Percentiles rank a stretch among this genome's conserved stretches.
Conservation (phyloP, 179 eudicot species). For the Silene vulgaris region DNA sequence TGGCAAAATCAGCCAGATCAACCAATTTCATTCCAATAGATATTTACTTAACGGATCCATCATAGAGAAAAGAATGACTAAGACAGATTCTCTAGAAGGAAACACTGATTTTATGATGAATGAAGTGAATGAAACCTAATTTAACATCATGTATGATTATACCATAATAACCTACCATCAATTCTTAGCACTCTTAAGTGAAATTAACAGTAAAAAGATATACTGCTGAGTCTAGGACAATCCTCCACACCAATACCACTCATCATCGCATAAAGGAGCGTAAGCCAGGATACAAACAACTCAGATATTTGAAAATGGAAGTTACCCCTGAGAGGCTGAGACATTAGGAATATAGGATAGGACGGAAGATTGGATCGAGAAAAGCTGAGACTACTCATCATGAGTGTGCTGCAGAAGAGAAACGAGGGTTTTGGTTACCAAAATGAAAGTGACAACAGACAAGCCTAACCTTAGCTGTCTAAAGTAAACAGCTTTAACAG, state of each 20-base stretch:
- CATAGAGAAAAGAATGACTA: neutral
- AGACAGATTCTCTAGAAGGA: neutral
- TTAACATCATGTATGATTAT: neutral
- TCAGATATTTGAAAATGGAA: too few relatives aligned
- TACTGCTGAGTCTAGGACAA: too few relatives aligned
- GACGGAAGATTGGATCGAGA: neutral
- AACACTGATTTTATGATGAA: neutral
- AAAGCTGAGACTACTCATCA: neutral
- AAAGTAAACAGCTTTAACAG: neutral
- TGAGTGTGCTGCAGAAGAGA: neutral
- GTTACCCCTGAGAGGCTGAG: neutral
- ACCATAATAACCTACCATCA: neutral
- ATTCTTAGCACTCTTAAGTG: too few relatives aligned
- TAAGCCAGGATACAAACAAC: too few relatives aligned
- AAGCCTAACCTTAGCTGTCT: neutral
- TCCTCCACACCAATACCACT: too few relatives aligned
- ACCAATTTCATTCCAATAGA: neutral
- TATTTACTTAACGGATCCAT: neutral
- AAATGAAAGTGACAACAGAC: neutral
- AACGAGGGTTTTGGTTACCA: neutral
- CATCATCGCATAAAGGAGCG: too few relatives aligned
- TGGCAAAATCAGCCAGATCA: neutral
- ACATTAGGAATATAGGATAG: neutral
- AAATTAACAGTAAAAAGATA: too few relatives aligned
- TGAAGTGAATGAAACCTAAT: neutral